Evolutionary conservation across 495 filamentous ascomycete genomes (phyloP), one percentile per base, ranked within the genome.

Genomic region (Penicillium macrosclerotiorum): DNA sequence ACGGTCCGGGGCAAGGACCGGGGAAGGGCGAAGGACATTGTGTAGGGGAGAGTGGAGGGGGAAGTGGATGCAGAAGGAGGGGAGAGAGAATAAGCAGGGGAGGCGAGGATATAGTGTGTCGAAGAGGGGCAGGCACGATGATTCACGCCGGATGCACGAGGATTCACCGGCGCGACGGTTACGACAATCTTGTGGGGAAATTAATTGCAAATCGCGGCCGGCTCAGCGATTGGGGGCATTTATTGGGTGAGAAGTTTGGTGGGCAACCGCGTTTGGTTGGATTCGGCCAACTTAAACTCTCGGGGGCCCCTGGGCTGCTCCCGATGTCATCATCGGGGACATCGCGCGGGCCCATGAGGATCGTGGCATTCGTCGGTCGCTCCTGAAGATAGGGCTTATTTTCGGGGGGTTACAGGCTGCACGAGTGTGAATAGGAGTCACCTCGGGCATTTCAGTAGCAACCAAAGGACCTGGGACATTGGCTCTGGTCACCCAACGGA

Each of bases 21-120:
- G 13, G 51, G 23, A 7, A 65, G 32, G 12, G 55, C 46, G 23
- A 65, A 38, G 31, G 67, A 65, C 67, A 72, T 70, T 38, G 20
- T 53, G 51, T 31, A n/a, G 32, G 39, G 23, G 35, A 37, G 51
- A n/a, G 35, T 37, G 42, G 33, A 33, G 26, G 32, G 47, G 24
- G 19, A 37, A 29, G 37, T 24, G 11, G 34, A 29, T 16, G 36
- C 13, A 22, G 22, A 37, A 30, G 45, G 14, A 42, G 31, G 23
- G 38, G 52, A 24, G 25, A 37, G 38, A 38, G 30, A 31, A 49
- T 8, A 43, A 31, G 14, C 30, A 34, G 31, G 42, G 24, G 24
- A 39, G 33, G 26, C 26, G 16, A 18, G 17, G 17, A 35, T n/a
- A 42, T n/a, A 34, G 36, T 18, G 33, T 18, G 22, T n/a, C 18